Conservation (phyloP, 2,329 filamentous ascomycete genomes). For the Cryphonectria parasitica region DNA sequence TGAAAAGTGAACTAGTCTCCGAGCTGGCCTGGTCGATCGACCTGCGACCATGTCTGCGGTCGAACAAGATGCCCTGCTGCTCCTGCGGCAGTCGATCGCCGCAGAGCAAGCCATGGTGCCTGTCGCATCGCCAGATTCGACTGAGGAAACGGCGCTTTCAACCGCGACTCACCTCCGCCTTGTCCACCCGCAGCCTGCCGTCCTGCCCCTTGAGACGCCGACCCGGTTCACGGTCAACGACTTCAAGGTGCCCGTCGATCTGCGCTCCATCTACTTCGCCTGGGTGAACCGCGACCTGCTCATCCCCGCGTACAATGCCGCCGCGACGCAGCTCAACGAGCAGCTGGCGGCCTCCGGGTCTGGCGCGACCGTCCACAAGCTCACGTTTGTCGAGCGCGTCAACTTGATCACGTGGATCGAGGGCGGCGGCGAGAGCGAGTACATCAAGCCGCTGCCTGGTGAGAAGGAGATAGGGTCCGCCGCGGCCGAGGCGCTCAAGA, state of each 20-base stretch:
- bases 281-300: slow-evolving; percentile 92
- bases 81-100: slow-evolving; percentile 82
- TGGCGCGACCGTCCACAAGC: slow-evolving; percentile 76
- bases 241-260: slow-evolving; percentile 71
- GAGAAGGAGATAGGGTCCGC: slow-evolving; percentile 53
- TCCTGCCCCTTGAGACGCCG: slow-evolving; percentile 69
- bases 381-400: slow-evolving; percentile 88
- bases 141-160: slow-evolving; percentile 67
- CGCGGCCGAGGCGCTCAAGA: slow-evolving; percentile 42
- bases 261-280: slow-evolving; percentile 94
- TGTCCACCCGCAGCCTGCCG: slow-evolving; percentile 60
- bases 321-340: slow-evolving; percentile 79
- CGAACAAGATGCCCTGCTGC: slow-evolving; percentile 77
- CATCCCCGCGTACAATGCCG: slow-evolving; percentile 89
- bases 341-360: slow-evolving; percentile 60
- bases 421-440: slow-evolving; percentile 87
- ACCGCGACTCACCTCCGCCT: slow-evolving; percentile 81
- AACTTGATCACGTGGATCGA: slow-evolving; percentile 94
- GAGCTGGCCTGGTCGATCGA: background rate
- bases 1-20: background rate
- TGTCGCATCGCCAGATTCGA: slow-evolving; percentile 69
- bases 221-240: slow-evolving; percentile 84
- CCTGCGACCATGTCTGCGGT: slow-evolving; percentile 55
- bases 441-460: slow-evolving; percentile 81
- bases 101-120: slow-evolving; percentile 71